These are phyloP conservation scores for Chimonanthus praecox DNA, from an alignment of 164 flowering plant genomes.

Conservation along the genomic window DNA sequence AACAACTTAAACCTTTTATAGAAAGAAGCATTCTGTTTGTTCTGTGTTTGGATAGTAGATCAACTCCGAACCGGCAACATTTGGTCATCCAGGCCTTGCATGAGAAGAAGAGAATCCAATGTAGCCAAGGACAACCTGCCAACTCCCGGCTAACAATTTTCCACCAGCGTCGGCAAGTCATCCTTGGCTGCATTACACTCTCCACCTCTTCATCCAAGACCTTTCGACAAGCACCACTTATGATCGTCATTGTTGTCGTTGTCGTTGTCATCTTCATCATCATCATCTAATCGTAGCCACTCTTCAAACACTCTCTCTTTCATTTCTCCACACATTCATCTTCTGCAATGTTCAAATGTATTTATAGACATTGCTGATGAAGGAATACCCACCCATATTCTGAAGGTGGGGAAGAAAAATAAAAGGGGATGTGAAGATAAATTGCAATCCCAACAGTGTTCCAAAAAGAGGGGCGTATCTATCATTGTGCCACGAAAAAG, in stretches of 20 bases:
- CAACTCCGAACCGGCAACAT: background rate
- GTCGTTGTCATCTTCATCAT: background rate
- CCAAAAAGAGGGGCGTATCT: background rate
- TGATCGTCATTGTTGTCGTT: background rate
- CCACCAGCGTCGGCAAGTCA: slow-evolving; percentile 19
- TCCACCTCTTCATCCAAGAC: slow-evolving; percentile 22
- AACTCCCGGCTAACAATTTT: background rate
- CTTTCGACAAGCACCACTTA: background rate
- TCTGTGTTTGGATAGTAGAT: too few relatives aligned
- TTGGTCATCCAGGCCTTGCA: slow-evolving; percentile 19
- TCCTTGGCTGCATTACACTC: slow-evolving; percentile 25
- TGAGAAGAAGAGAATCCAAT: slow-evolving; percentile 36
- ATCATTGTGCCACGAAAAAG: background rate
- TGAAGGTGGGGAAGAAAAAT: background rate
- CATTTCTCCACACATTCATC: background rate
- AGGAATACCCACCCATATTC: background rate
- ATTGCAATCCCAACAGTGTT: background rate
- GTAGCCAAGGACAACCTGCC: slow-evolving; percentile 45
- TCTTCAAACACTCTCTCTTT: background rate
- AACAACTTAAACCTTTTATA: too few relatives aligned
- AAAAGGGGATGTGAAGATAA: background rate
- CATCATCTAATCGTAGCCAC: background rate
- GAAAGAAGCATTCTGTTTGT: too few relatives aligned
- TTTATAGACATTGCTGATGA: background rate
- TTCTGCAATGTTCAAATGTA: background rate